Conservation (phyloP, 2,329 filamentous ascomycete species). For the Sporothrix euskadiensis region DNA sequence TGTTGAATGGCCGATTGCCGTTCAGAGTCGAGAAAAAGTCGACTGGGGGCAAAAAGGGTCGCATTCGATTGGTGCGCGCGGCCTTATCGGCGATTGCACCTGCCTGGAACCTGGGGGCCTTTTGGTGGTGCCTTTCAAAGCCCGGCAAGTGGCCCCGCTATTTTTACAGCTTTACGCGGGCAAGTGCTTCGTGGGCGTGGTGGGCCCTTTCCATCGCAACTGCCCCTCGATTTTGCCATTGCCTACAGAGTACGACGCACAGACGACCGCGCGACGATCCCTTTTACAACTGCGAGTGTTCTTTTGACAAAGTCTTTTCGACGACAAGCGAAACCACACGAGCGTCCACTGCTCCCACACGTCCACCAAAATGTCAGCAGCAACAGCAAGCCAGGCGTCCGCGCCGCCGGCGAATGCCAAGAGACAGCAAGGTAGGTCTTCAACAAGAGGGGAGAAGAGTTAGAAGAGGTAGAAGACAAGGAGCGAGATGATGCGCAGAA, state of each 20-base stretch:
- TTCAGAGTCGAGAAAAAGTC: not conserved
- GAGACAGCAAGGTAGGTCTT: constrained; percentile 68
- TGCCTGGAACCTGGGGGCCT: not conserved
- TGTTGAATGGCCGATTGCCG: not conserved
- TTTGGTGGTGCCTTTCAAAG: not conserved
- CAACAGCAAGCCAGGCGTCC: constrained; percentile 23
- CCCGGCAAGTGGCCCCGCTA: constrained; percentile 9
- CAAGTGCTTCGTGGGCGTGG: not conserved
- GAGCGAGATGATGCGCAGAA: not conserved
- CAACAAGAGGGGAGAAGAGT: too few relatives aligned
- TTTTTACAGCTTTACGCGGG: not conserved
- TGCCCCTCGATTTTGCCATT: constrained; percentile 21
- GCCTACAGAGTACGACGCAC: not conserved
- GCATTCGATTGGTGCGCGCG: constrained; percentile 16
- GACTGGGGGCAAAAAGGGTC: not conserved
- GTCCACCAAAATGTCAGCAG: constrained; percentile 22
- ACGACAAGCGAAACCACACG: not conserved
- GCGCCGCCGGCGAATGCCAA: constrained; percentile 50
- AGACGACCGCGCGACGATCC: not conserved
- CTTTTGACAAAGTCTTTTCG: not conserved
- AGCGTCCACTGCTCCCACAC: not conserved
- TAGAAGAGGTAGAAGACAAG: not conserved
- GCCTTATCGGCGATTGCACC: not conserved
- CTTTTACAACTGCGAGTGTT: not conserved
- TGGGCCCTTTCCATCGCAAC: not conserved